Evolutionary conservation across 1,284 basidiomycete species (phyloP), one percentile per base, ranked within the genome.

Genomic region (Ustilago tritici): DNA sequence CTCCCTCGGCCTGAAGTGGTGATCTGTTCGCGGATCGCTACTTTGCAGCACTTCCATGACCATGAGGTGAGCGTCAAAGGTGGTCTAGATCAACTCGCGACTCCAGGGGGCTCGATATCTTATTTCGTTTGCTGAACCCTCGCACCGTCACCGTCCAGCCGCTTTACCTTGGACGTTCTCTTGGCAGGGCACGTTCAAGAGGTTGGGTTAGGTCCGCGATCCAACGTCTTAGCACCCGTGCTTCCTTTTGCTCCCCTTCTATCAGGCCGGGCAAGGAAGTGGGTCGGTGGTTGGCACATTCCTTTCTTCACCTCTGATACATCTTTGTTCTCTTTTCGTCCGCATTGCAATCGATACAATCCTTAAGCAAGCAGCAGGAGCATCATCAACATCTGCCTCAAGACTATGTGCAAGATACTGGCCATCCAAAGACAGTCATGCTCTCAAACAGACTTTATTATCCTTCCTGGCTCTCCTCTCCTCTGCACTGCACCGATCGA

Each of bases 31-130:
- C 10, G 14, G 17, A 46, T 46, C 3, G 43, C 32, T 43, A 28
- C 62, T 64, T 73, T 50, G 23, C 36, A 43, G 69, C 74, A 49
- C 65, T 76, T 69, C 69, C 74, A 71, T 76, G 74, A 69, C 69
- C 68, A 68, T 40, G 68, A 71, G 74, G 74, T 76, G 74, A 76
- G 74, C 74, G 74, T 76, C 74, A 71, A 76, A 56, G 74, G 69
- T 57, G 69, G 74, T 71, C 74, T 57, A 76, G 74, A 76, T 68
- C 74, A 54, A 76, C 68, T 76, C 74, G 74, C 74, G 74, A 76
- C 74, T 71, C 23, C 74, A 76, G 74, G 74, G 74, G 74, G 69
- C 62, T 53, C 58, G 19, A 61, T 65, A 11, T 52, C 15, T 68
- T 32, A 52, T 59, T 60, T 32, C 46, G 74, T 76, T 76, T 76